Conservation (phyloP, 2,329 filamentous ascomycete genomes). For the Calonectria hongkongensis region DNA sequence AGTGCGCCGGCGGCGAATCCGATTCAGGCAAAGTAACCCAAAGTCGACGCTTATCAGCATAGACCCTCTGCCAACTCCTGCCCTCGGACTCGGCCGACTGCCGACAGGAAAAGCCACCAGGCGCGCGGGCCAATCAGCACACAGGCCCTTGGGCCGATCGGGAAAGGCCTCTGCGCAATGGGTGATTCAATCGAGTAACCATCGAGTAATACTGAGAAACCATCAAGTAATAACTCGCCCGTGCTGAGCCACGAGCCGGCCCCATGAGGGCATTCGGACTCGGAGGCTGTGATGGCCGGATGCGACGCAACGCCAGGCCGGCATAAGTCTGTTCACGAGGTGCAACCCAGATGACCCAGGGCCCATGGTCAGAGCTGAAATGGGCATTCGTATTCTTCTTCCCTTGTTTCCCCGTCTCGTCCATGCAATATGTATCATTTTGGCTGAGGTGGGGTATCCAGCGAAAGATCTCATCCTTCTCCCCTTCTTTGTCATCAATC, state of each 20-base stretch:
- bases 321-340: constrained; percentile 22
- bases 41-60: constrained; percentile 39
- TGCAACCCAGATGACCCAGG: constrained; percentile 20
- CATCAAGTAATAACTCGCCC: constrained; percentile 28
- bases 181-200: constrained; percentile 68
- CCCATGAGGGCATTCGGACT: constrained; percentile 40
- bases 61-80: constrained; percentile 33
- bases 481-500: constrained; percentile 21
- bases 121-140: constrained; percentile 49
- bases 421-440: background rate
- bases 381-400: constrained; percentile 20
- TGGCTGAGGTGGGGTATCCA: constrained; percentile 22
- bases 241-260: background rate
- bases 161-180: constrained; percentile 30
- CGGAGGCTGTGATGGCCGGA: constrained; percentile 15
- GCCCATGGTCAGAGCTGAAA: background rate
- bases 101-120: constrained; percentile 39
- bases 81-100: constrained; percentile 51
- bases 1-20: constrained; percentile 35
- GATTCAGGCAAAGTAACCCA: constrained; percentile 21
- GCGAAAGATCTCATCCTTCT: constrained; percentile 13
- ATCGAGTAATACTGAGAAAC: constrained; percentile 61
- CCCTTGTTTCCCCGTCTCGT: background rate
- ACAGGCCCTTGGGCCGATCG: constrained; percentile 40
- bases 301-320: background rate